These are phyloP conservation scores for Epichloe sylvatica DNA, from an alignment of 2,329 filamentous ascomycete species.

Conservation along the genomic window DNA sequence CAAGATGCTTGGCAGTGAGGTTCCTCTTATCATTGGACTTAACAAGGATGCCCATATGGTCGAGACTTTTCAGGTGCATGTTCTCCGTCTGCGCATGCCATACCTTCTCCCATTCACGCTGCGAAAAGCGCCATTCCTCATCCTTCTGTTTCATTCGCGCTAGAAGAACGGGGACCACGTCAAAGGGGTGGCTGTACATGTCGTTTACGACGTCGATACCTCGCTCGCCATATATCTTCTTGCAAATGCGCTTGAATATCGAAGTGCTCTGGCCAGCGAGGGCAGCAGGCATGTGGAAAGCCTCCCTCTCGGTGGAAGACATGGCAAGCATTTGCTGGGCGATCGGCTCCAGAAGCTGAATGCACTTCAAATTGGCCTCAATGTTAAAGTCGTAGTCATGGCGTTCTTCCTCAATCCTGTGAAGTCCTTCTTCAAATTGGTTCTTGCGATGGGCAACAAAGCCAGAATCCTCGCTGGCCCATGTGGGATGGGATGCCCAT, in stretches of 20 bases:
- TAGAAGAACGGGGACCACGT: constrained; percentile 77
- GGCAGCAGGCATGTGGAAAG: constrained; percentile 67
- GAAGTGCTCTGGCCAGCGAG: constrained; percentile 88
- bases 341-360: constrained; percentile 89
- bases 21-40: constrained; percentile 84
- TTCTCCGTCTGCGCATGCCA: constrained; percentile 93
- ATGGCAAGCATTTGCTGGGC: constrained; percentile 80
- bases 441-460: constrained; percentile 98
- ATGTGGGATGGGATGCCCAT: constrained; percentile 97
- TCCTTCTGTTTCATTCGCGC: constrained; percentile 88
- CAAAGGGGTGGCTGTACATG: constrained; percentile 70
- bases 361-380: constrained; percentile 84
- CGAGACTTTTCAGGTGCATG: constrained; percentile 90
- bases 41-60: constrained; percentile 87
- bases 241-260: constrained; percentile 92
- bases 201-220: constrained; percentile 77
- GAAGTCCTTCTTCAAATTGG: constrained; percentile 80
- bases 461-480: constrained; percentile 94
- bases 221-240: constrained; percentile 90
- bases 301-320: constrained; percentile 54
- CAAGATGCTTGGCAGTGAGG: constrained; percentile 77
- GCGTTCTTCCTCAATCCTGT: constrained; percentile 92
- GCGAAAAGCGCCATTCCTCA: constrained; percentile 94
- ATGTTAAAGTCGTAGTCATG: constrained; percentile 99
- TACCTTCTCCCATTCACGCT: constrained; percentile 97